phyloP scores from a whole-genome alignment of 345 rosid genomes.

The Salix arbutifolia region DNA sequence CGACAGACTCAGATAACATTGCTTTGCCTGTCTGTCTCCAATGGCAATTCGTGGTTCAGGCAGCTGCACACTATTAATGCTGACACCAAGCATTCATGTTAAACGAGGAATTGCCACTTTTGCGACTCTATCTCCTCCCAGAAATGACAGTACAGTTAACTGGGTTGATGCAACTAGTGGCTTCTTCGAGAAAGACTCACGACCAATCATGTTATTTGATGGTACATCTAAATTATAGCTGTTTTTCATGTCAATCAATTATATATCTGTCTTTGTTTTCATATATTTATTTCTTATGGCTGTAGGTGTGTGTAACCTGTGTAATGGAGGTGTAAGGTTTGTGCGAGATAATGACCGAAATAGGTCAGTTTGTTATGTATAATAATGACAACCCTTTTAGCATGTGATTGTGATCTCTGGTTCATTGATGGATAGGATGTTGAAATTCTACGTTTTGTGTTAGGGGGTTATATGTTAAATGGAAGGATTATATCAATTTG shows the following conservation, averaged over 20 bases:
- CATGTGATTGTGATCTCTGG: background rate
- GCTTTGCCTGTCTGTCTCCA: background rate
- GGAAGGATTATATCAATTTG: background rate
- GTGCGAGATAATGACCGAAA: conserved; percentile 66
- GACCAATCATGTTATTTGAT: conserved; percentile 88
- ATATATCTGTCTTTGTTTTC: background rate
- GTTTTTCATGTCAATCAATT: background rate
- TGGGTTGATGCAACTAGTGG: conserved; percentile 58
- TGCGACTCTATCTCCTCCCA: conserved; percentile 41
- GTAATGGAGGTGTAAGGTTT: conserved; percentile 85
- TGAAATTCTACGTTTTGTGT: background rate
- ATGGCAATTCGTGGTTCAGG: conserved; percentile 50
- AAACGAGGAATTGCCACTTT: conserved; percentile 26
- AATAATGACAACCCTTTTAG: background rate
- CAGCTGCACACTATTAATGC: conserved; percentile 22
- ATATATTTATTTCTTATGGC: background rate
- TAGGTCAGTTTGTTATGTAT: conserved; percentile 36
- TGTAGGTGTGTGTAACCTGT: conserved; percentile 78
- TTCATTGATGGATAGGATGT: no score
- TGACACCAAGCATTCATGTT: conserved; percentile 16
- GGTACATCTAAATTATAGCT: conserved; percentile 33
- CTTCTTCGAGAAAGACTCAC: conserved; percentile 64
- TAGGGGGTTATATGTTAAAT: background rate
- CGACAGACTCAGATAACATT: background rate
- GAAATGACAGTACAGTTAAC: conserved; percentile 24